A percentile compares a stretch with the other conserved stretches of the same genome.
phyloP scores from a whole-genome alignment of 2,329 filamentous ascomycete species.

The Cryphonectria radicalis region DNA sequence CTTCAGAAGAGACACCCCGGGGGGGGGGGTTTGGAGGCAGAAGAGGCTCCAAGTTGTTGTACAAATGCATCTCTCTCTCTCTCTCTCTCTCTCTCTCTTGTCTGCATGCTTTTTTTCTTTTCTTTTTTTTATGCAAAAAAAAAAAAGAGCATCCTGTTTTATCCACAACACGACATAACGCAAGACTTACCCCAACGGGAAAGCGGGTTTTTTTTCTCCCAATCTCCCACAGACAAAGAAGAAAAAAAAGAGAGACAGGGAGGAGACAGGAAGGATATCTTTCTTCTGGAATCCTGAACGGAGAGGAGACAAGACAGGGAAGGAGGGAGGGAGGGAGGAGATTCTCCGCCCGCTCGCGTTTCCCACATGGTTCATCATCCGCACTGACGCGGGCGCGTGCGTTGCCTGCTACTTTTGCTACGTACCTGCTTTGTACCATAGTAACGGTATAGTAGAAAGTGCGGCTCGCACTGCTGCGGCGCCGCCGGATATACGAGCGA shows the following conservation, averaged over 20 bases:
- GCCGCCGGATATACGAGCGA: not conserved
- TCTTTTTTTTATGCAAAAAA: not conserved
- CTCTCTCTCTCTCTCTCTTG: too few species aligned
- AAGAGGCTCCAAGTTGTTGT: too few species aligned
- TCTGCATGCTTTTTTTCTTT: not conserved
- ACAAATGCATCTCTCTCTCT: too few species aligned
- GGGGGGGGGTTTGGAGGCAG: too few species aligned
- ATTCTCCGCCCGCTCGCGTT: not conserved
- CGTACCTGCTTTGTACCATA: not conserved
- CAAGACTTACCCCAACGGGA: not conserved
- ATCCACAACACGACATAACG: not conserved
- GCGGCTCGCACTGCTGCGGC: not conserved
- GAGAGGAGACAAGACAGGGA: not conserved
- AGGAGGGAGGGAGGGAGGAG: too few species aligned
- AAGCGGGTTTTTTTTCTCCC: not conserved
- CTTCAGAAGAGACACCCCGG: too few species aligned
- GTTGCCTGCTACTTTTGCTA: not conserved
- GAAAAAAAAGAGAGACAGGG: not conserved
- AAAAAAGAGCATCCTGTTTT: not conserved
- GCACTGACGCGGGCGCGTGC: not conserved
- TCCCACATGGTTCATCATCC: not conserved
- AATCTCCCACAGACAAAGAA: not conserved
- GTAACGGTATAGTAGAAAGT: not conserved
- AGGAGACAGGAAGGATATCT: not conserved
- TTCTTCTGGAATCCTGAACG: not conserved